Percentiles rank a stretch among this genome's conserved stretches.
Evolutionary conservation across 768 basidiomycete species (phyloP).

Genomic region (Termitomyces heimii): DNA sequence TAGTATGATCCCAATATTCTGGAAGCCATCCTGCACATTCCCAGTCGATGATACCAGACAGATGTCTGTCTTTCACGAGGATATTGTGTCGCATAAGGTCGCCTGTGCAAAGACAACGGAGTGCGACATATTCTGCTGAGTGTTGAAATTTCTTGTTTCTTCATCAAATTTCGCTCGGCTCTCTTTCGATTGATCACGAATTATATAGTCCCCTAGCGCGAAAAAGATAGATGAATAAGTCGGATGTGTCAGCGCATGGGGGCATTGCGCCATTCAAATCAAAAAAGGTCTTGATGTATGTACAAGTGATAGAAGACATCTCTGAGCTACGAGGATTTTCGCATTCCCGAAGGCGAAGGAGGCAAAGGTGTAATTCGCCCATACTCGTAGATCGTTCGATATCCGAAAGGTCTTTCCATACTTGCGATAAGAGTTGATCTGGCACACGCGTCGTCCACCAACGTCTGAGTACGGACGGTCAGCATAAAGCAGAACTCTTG

Average conservation of each 20-base stretch:
- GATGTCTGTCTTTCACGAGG: conserved; percentile 3
- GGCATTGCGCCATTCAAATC: neutral
- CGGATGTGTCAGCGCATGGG: neutral
- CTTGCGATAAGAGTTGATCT: neutral
- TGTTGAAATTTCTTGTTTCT: neutral
- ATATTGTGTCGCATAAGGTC: conserved; percentile 8
- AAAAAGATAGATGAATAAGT: neutral
- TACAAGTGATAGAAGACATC: conserved; percentile 4
- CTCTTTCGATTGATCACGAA: neutral
- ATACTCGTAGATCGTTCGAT: neutral
- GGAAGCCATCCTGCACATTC: conserved; percentile 18
- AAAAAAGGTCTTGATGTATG: neutral
- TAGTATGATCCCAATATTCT: conserved; percentile 17
- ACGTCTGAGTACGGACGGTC: neutral
- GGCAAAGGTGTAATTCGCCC: neutral
- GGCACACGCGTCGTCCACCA: conserved; percentile 4
- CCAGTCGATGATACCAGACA: conserved; percentile 13
- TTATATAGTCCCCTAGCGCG: neutral
- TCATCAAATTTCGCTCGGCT: neutral
- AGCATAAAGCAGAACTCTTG: conserved; percentile 2
- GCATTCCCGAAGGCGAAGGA: conserved; percentile 1
- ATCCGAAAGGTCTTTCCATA: neutral
- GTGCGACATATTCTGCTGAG: neutral
- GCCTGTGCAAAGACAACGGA: conserved; percentile 3
- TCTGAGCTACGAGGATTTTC: conserved; percentile 1